A percentile compares a stretch with the other conserved stretches of the same genome.
These are phyloP conservation scores for Euphrasia arctica DNA, from an alignment of 305 asterid genomes.

Conservation along the genomic window DNA sequence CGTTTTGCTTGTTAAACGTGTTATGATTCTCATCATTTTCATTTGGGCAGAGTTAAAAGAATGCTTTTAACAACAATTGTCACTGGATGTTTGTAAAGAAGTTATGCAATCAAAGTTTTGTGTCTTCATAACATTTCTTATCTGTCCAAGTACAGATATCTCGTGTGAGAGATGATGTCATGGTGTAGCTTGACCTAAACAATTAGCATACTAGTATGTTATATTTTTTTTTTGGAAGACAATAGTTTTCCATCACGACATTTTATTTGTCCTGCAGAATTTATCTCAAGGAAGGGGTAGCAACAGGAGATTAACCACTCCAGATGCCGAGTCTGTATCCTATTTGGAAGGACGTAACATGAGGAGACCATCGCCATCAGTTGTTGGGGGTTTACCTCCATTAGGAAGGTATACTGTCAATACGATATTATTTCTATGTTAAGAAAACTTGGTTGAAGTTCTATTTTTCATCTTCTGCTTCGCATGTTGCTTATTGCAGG, in stretches of 20 bases:
- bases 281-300: conserved; percentile 72
- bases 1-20: conserved; percentile 8
- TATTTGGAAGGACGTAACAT: conserved; percentile 52
- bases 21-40: too few species aligned
- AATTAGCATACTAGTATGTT: too few species aligned
- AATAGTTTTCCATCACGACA: conserved; percentile 7
- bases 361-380: conserved; percentile 58
- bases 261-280: conserved; percentile 44
- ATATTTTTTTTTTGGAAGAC: background rate
- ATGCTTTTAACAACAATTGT: background rate
- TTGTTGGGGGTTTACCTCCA: conserved; percentile 86
- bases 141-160: too few species aligned
- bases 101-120: background rate
- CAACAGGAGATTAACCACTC: conserved; percentile 53
- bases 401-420: conserved; percentile 61
- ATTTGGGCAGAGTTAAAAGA: background rate
- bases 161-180: too few species aligned
- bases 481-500: conserved; percentile 46
- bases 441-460: conserved; percentile 20
- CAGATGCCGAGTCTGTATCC: conserved; percentile 55
- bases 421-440: background rate
- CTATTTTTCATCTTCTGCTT: conserved; percentile 19
- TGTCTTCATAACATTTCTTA: conserved; percentile 11
- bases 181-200: too few species aligned
- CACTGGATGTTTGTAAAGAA: conserved; percentile 2